Conservation (phyloP, 2,329 filamentous ascomycete genomes). For the Zasmidium citrigriseum region DNA sequence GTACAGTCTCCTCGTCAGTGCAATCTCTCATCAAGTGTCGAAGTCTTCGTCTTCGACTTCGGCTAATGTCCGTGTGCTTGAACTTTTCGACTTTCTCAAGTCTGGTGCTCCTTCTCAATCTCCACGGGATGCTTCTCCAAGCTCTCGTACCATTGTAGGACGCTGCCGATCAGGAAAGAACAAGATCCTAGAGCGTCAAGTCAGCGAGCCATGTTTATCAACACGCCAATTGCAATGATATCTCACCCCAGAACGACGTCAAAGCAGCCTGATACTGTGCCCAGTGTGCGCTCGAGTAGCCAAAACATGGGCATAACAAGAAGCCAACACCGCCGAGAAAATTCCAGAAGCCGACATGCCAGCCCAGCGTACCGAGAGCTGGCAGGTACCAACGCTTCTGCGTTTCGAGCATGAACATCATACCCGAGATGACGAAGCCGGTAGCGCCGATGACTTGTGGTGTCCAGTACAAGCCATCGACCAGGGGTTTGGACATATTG, state of each 20-base stretch:
- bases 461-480: constrained; percentile 27
- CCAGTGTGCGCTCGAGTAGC: constrained; percentile 27
- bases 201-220: no score
- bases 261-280: constrained; percentile 26
- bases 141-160: constrained; percentile 32
- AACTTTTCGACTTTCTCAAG: not conserved
- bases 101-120: not conserved
- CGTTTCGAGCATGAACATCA: constrained; percentile 51
- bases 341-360: constrained; percentile 32
- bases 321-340: constrained; percentile 29
- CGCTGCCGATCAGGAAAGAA: constrained; percentile 32
- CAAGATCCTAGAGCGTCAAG: constrained; percentile 17
- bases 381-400: constrained; percentile 30
- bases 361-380: constrained; percentile 24
- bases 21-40: not conserved
- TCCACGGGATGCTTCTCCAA: constrained; percentile 5
- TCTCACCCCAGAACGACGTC: constrained; percentile 27
- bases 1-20: no score
- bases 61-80: not conserved
- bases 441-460: constrained; percentile 46
- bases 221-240: no score
- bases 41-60: not conserved
- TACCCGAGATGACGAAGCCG: constrained; percentile 95
- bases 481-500: constrained; percentile 14
- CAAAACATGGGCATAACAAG: constrained; percentile 30